Evolutionary conservation across 441 rosid species (phyloP).

Genomic region (Kokia cookei): DNA sequence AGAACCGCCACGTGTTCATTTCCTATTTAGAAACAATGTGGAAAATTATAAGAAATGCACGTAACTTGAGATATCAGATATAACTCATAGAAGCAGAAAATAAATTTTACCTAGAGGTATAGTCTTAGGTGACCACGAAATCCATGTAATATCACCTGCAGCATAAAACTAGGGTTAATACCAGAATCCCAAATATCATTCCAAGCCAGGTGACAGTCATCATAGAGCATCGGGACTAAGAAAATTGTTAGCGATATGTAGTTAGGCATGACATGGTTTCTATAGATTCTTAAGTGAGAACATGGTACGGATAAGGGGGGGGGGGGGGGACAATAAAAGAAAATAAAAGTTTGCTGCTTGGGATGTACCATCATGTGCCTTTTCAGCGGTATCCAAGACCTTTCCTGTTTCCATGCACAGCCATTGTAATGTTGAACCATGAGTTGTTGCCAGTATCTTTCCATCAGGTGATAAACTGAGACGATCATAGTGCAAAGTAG

Average conservation of each 20-base stretch:
- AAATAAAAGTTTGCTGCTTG: not conserved
- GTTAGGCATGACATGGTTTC: not conserved
- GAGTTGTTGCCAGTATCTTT: slow-evolving; percentile 71
- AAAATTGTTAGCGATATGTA: not conserved
- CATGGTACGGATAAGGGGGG: not conserved
- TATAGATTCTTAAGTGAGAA: not conserved
- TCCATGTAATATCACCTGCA: slow-evolving; percentile 86
- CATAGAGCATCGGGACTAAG: not conserved
- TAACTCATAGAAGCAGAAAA: slow-evolving; percentile 4
- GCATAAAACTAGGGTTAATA: not conserved
- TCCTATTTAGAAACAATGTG: slow-evolving; percentile 40
- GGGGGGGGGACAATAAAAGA: not conserved
- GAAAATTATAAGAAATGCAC: not conserved
- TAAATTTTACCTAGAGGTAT: slow-evolving; percentile 49
- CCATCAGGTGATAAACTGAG: slow-evolving; percentile 90
- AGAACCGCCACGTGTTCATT: slow-evolving; percentile 40
- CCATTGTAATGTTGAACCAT: slow-evolving; percentile 87
- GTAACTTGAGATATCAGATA: not conserved
- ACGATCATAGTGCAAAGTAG: slow-evolving; percentile 68
- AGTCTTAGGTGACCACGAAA: slow-evolving; percentile 71
- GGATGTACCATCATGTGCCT: slow-evolving; percentile 79
- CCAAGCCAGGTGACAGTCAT: not conserved
- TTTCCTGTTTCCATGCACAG: slow-evolving; percentile 76
- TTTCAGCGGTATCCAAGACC: slow-evolving; percentile 80
- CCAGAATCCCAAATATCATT: not conserved